phyloP scores from a whole-genome alignment of 176 grass and related monocot species.

The Oryza rufipogon region DNA sequence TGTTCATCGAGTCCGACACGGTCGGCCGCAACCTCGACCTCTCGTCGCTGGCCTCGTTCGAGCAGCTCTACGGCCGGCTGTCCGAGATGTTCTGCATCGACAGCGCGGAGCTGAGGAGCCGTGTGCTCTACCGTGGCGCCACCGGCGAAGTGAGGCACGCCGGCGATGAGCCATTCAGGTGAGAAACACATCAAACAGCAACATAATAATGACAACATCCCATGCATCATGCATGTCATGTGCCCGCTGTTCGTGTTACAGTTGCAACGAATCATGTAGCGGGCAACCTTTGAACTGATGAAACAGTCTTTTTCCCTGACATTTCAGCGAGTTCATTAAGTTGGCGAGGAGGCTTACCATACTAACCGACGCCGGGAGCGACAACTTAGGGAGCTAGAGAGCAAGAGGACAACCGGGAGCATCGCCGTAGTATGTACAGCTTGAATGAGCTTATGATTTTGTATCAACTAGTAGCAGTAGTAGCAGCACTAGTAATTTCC shows the following conservation, averaged over 20 bases:
- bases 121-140: slow-evolving; percentile 70
- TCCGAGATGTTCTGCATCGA: slow-evolving; percentile 76
- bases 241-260: not conserved
- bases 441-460: slow-evolving; percentile 28
- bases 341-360: slow-evolving; percentile 74
- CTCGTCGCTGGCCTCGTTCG: slow-evolving; percentile 63
- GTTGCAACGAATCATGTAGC: not conserved
- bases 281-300: slow-evolving; percentile 29
- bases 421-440: slow-evolving; percentile 32
- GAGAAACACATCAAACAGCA: slow-evolving; percentile 1
- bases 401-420: not conserved
- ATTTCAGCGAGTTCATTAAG: slow-evolving; percentile 81
- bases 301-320: not conserved
- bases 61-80: slow-evolving; percentile 68
- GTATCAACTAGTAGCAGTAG: not conserved
- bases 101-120: slow-evolving; percentile 61
- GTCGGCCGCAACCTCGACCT: slow-evolving; percentile 83
- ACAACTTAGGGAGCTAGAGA: slow-evolving; percentile 59
- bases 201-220: not conserved
- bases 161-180: slow-evolving; percentile 89
- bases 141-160: slow-evolving; percentile 61
- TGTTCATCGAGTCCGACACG: slow-evolving; percentile 81
- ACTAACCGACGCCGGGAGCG: slow-evolving; percentile 61
- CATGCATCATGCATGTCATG: not conserved
- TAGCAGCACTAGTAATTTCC: not conserved